Percentiles rank a stretch among this genome's conserved stretches.
Conservation (phyloP, 2,329 filamentous ascomycete species). For the Colletotrichum costaricense region DNA sequence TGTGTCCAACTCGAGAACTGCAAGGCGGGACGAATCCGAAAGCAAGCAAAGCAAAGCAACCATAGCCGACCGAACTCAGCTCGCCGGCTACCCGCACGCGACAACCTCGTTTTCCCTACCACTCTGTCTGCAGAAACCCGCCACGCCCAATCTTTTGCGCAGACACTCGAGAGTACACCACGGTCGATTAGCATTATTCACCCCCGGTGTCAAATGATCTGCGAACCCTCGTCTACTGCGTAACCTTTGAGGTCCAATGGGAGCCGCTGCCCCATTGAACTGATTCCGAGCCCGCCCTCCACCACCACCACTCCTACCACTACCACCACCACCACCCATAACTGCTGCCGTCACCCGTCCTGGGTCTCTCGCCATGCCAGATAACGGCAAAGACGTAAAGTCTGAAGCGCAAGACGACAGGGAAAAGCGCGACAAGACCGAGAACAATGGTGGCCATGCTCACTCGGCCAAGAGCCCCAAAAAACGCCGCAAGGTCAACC, state of each 20-base stretch:
- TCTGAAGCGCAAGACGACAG: constrained; percentile 50
- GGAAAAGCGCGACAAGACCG: constrained; percentile 39
- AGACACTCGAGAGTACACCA: not conserved
- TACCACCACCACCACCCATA: not conserved
- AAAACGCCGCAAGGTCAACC: constrained; percentile 90
- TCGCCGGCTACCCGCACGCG: constrained; percentile 12
- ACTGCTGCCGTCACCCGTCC: not conserved
- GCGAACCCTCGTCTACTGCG: constrained; percentile 55
- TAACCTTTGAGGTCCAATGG: constrained; percentile 58
- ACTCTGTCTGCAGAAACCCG: constrained; percentile 1
- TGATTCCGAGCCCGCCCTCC: constrained; percentile 38
- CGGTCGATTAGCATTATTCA: not conserved
- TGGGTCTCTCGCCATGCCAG: constrained; percentile 43
- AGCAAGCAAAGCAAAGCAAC: not conserved
- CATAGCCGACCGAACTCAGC: constrained; percentile 5
- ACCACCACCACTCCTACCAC: not conserved
- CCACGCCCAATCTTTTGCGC: not conserved
- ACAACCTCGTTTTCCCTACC: constrained; percentile 3
- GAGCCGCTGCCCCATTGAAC: constrained; percentile 47
- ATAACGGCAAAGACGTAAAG: constrained; percentile 51
- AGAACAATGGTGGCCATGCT: constrained; percentile 45
- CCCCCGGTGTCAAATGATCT: constrained; percentile 41
- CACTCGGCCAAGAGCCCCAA: constrained; percentile 69
- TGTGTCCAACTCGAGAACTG: not conserved
- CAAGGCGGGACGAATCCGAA: not conserved